Conservation (phyloP, 768 basidiomycete species). For the Goffeauzyma gilvescens region DNA sequence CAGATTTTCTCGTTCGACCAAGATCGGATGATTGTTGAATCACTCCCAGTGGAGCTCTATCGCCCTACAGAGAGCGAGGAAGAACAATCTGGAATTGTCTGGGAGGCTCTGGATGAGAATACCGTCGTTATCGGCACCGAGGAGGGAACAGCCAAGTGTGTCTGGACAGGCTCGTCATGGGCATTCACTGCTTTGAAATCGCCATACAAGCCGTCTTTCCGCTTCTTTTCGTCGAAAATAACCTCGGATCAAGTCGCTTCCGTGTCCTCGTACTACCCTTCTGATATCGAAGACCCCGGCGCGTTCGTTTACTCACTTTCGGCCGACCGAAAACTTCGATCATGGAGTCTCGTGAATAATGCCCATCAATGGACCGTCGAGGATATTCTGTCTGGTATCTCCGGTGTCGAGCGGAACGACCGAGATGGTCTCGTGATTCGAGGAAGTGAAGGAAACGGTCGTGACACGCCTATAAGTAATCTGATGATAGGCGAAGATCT, state of each 20-base stretch:
- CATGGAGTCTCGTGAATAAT: constrained; percentile 44
- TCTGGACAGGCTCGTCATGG: no score
- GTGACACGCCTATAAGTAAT: no score
- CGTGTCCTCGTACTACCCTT: no score
- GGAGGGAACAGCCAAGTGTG: not conserved
- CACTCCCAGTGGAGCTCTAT: no score
- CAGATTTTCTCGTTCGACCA: no score
- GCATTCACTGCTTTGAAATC: no score
- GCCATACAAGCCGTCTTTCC: no score
- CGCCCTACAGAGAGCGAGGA: no score
- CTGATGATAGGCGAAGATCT: no score
- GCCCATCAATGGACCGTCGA: constrained; percentile 33
- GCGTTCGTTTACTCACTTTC: constrained; percentile 62
- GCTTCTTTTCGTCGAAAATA: no score
- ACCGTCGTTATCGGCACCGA: not conserved
- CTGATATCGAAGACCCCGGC: not conserved
- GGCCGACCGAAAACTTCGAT: constrained; percentile 60
- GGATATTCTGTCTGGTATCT: constrained; percentile 43
- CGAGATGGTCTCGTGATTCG: constrained; percentile 2
- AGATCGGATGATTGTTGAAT: no score
- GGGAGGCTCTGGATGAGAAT: constrained; percentile 6
- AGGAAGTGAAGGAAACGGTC: not conserved
- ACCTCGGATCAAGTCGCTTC: no score
- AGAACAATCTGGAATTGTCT: not conserved
- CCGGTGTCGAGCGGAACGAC: constrained; percentile 39